Conservation (phyloP, 495 filamentous ascomycete species). For the Beverwykella pulmonaria region DNA sequence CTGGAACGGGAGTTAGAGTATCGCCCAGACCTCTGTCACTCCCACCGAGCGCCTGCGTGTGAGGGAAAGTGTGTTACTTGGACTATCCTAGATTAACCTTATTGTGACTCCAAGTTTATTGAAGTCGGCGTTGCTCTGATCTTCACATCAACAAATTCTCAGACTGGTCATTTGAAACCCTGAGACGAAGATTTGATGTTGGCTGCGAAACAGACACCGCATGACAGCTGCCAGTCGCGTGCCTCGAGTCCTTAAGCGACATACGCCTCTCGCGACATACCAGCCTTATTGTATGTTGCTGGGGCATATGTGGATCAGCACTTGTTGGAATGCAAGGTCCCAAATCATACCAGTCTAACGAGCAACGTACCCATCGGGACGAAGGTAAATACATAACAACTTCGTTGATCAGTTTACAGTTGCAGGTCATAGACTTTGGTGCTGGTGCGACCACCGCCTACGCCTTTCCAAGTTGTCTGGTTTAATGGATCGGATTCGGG, state of each 20-base stretch:
- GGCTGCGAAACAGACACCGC: not conserved
- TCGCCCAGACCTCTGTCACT: not conserved
- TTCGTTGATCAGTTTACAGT: too few species aligned
- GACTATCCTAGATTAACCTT: too few species aligned
- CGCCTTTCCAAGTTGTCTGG: not conserved
- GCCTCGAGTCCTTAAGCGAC: not conserved
- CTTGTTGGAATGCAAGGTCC: not conserved
- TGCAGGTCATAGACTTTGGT: constrained; percentile 4
- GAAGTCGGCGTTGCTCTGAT: too few species aligned
- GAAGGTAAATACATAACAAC: too few species aligned
- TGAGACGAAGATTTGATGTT: not conserved
- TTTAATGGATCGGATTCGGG: constrained; percentile 4
- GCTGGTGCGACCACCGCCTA: not conserved
- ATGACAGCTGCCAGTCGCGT: constrained; percentile 22
- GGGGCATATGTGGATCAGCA: not conserved
- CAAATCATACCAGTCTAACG: too few species aligned
- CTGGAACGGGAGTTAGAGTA: constrained; percentile 1
- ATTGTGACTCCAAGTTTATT: too few species aligned
- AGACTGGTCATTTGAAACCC: too few species aligned
- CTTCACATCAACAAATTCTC: too few species aligned
- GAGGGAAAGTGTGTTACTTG: constrained; percentile 1
- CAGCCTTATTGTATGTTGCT: constrained; percentile 6
- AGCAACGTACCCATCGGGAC: too few species aligned
- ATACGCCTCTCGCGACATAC: constrained; percentile 3
- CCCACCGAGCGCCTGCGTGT: not conserved